These are phyloP conservation scores for Skeletonema costatum DNA, from an alignment of 108 stramenopile species.

Conservation along the genomic window DNA sequence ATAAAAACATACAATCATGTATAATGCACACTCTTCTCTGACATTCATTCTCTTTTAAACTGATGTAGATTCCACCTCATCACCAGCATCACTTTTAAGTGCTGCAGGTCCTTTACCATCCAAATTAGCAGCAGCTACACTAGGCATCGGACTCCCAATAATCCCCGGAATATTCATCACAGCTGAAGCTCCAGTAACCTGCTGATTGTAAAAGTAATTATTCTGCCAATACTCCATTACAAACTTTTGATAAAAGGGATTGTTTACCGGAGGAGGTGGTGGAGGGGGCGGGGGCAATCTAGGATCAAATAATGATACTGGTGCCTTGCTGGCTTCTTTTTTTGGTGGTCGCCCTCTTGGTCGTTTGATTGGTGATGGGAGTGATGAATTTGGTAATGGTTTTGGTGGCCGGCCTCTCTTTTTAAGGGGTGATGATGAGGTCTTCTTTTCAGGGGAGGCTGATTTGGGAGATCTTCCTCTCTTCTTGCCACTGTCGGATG, in stretches of 20 bases:
- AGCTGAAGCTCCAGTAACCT: not conserved
- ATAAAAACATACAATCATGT: not conserved
- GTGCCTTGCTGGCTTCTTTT: not conserved
- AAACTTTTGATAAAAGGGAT: constrained; percentile 31
- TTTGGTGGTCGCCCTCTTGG: not conserved
- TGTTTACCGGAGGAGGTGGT: constrained; percentile 25
- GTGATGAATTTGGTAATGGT: not conserved
- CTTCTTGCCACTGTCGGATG: not conserved
- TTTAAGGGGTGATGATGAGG: not conserved
- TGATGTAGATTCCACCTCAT: too few relatives aligned
- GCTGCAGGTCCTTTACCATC: too few relatives aligned
- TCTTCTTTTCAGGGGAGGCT: not conserved
- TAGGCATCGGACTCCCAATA: not conserved
- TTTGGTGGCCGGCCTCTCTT: not conserved
- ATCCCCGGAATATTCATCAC: not conserved
- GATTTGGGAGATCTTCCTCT: not conserved
- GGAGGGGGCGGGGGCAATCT: constrained; percentile 16
- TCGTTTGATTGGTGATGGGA: not conserved
- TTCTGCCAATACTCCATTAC: constrained; percentile 17
- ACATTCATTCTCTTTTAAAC: not conserved
- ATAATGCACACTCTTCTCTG: not conserved
- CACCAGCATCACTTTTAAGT: too few relatives aligned
- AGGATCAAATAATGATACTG: not conserved
- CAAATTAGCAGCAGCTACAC: too few relatives aligned
- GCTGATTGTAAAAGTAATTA: not conserved